Conservation (phyloP, 306 rosid genomes). For the Vicia villosa region DNA sequence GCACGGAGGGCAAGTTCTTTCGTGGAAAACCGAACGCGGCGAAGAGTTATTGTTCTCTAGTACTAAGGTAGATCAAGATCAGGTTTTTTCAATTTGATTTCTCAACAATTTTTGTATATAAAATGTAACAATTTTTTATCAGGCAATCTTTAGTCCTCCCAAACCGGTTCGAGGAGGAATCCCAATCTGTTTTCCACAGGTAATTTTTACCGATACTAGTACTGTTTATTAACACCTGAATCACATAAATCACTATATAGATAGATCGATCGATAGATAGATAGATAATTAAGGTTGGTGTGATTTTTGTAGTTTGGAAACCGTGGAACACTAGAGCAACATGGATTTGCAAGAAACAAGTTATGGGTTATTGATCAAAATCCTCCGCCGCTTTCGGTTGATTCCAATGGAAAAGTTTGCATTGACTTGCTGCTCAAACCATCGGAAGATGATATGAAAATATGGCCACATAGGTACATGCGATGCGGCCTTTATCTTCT, state of each 20-base stretch:
- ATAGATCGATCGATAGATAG: background rate
- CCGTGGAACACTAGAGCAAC: conserved; percentile 71
- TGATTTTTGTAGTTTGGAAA: conserved; percentile 60
- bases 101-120: background rate
- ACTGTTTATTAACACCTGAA: too few species aligned
- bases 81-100: background rate
- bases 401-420: conserved; percentile 56
- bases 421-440: conserved; percentile 79
- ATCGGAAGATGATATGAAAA: conserved; percentile 69
- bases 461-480: conserved; percentile 80
- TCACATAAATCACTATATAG: background rate
- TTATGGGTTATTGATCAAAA: conserved; percentile 65
- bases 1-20: conserved; percentile 90
- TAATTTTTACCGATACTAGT: conserved; percentile 23
- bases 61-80: conserved; percentile 51
- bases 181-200: conserved; percentile 95
- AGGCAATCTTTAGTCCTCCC: conserved; percentile 85
- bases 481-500: background rate
- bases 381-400: conserved; percentile 65
- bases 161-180: conserved; percentile 89
- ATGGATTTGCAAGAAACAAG: conserved; percentile 90
- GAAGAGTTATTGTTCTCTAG: conserved; percentile 81
- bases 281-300: background rate
- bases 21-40: conserved; percentile 76
- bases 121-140: background rate